Percentiles rank a stretch among this genome's conserved stretches.
These are phyloP conservation scores for Leucocoprinus birnbaumii DNA, from an alignment of 768 basidiomycete species.

Conservation along the genomic window DNA sequence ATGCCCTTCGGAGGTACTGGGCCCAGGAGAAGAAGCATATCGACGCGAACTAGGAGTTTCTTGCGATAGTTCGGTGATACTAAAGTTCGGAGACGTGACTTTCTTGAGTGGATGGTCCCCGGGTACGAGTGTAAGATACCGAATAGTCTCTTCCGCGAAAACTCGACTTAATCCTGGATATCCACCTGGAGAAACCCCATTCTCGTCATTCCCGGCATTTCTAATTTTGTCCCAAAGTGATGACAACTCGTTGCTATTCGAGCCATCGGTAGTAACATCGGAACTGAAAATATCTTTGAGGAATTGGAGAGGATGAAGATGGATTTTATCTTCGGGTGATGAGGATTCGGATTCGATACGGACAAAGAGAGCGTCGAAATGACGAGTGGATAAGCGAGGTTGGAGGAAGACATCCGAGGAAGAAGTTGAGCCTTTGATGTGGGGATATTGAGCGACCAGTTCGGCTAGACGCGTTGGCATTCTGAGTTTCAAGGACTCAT, in stretches of 20 bases:
- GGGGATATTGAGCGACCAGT: constrained; percentile 70
- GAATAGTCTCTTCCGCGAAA: constrained; percentile 69
- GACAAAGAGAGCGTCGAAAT: constrained; percentile 62
- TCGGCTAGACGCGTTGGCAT: constrained; percentile 72
- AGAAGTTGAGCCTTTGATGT: constrained; percentile 34
- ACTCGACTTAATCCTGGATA: constrained; percentile 38
- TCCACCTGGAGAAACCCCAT: constrained; percentile 26
- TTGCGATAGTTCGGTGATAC: constrained; percentile 12
- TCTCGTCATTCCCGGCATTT: constrained; percentile 31
- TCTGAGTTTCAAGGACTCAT: constrained; percentile 50
- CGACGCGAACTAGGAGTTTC: constrained; percentile 21
- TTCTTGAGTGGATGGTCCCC: constrained; percentile 30
- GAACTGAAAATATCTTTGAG: constrained; percentile 61
- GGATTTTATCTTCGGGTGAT: constrained; percentile 36
- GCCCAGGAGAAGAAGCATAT: constrained; percentile 25
- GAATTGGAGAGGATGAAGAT: constrained; percentile 46
- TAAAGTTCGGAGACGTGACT: constrained; percentile 29
- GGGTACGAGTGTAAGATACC: constrained; percentile 49
- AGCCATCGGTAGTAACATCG: constrained; percentile 23
- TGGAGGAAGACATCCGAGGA: constrained; percentile 45
- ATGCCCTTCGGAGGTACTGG: neutral
- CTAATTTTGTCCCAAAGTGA: constrained; percentile 57
- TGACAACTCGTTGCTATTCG: constrained; percentile 30
- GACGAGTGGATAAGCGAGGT: constrained; percentile 67
- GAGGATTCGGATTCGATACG: constrained; percentile 57